Evolutionary conservation across 2,329 filamentous ascomycete genomes (phyloP), one percentile per base, ranked within the genome.

Genomic region (Aspergillus fijiensis): DNA sequence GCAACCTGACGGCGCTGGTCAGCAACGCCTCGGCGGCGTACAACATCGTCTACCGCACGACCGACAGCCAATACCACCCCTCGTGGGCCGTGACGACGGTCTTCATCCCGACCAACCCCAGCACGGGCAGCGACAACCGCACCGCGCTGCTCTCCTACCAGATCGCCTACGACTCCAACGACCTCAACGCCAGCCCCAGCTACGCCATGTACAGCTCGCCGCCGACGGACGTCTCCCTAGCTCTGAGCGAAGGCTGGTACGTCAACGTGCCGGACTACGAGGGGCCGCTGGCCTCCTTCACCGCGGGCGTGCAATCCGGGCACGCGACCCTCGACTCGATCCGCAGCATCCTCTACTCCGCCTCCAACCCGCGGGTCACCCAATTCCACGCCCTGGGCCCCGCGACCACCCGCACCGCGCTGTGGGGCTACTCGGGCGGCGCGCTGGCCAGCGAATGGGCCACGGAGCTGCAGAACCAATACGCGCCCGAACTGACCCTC

Each of bases 261-360:
- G 77, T 83, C 27, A 77, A 76, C 51, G 71, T 79, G 7, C 79
- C 81, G 0, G 81, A 83, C 64, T 80, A 75, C 53, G 76, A 81
- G 61, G 79, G 78, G 0, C 79, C 78, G 1, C 63, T 67, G 5
- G 80, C 78, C 1, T 70, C 74, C 16, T 82, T 78, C 62, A 67
- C 71, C 0, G 74, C 75, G 0, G 78, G 78, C 1, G 69, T 79
- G 2, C 69, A 75, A 53, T 71, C 74, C 1, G 80, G 79, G 29
- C 76, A 81, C 49, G 77, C 78, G 0, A 78, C 76, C 4, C 64
- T 81, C 5, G 76, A 82, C 65, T 71, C 72, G 0, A 66, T 80
- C 1, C 75, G 80, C 9, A 77, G 77, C 12, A 72, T 77, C 0
- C 67, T 79, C 16, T 45, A 19, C 39, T 45, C 39, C 14, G 14